Conservation (phyloP, 768 basidiomycete species). For the Collybia sordida region DNA sequence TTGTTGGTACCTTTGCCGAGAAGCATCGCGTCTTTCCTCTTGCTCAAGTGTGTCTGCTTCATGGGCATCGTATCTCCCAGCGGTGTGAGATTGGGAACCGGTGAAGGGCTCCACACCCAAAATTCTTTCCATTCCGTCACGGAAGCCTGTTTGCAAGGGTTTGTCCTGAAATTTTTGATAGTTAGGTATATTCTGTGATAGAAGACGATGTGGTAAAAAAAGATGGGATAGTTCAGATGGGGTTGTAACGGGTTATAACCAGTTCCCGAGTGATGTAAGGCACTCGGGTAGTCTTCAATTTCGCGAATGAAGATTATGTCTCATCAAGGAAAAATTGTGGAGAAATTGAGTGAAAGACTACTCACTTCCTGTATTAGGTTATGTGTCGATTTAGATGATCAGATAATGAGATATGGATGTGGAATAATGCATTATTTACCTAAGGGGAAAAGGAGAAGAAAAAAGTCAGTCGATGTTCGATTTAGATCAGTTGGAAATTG, state of each 20-base stretch:
- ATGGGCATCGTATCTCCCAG: slow-evolving; percentile 44
- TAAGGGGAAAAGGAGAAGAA: slow-evolving; percentile 7
- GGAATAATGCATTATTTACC: slow-evolving; percentile 14
- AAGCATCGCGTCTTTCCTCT: slow-evolving; percentile 50
- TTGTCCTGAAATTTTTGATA: slow-evolving; percentile 43
- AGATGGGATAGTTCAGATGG: slow-evolving; percentile 52
- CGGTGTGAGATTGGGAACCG: slow-evolving; percentile 7
- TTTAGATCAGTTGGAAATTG: slow-evolving; percentile 7
- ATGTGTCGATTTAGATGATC: slow-evolving; percentile 7
- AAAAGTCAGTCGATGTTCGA: slow-evolving; percentile 12
- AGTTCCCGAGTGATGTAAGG: slow-evolving; percentile 60
- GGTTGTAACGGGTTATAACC: slow-evolving; percentile 66
- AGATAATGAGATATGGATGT: slow-evolving; percentile 8
- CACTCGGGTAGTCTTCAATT: slow-evolving; percentile 55
- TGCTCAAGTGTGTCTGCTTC: slow-evolving; percentile 66
- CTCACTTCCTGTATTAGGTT: slow-evolving; percentile 37
- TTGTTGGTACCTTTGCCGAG: slow-evolving; percentile 65
- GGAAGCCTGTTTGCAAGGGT: slow-evolving; percentile 77
- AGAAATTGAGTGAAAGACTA: slow-evolving; percentile 8
- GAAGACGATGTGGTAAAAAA: slow-evolving; percentile 3
- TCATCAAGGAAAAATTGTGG: slow-evolving; percentile 41
- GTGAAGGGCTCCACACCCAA: slow-evolving; percentile 50
- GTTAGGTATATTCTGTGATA: not conserved
- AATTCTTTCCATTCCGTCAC: slow-evolving; percentile 75
- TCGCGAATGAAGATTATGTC: slow-evolving; percentile 66